Evolutionary conservation across 495 filamentous ascomycete genomes (phyloP).

Genomic region (Halenospora varia): DNA sequence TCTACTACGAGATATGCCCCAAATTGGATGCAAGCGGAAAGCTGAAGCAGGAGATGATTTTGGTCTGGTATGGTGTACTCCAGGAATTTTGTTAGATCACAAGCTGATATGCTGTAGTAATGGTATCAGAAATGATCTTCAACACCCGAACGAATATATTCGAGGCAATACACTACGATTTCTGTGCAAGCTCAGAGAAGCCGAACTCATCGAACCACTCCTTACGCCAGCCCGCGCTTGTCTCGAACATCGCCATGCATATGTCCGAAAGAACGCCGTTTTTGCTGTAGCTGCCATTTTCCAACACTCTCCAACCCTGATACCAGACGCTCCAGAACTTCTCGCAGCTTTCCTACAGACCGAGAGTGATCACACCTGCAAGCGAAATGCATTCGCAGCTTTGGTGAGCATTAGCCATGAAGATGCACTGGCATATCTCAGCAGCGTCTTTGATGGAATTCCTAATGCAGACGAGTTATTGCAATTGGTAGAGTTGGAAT

Average conservation of each 20-base stretch:
- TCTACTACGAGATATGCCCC: conserved; percentile 98
- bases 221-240: conserved; percentile 87
- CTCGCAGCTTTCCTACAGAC: conserved; percentile 84
- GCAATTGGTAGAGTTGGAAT: conserved; percentile 91
- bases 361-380: conserved; percentile 95
- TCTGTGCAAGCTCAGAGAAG: conserved; percentile 91
- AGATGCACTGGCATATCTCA: conserved; percentile 85
- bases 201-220: conserved; percentile 93
- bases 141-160: conserved; percentile 98
- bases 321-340: conserved; percentile 93
- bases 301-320: conserved; percentile 84
- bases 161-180: conserved; percentile 95
- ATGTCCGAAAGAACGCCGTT: conserved; percentile 96
- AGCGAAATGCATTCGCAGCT: conserved; percentile 95
- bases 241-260: conserved; percentile 92
- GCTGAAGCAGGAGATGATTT: conserved; percentile 98
- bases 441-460: conserved; percentile 88
- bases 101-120: conserved; percentile 54
- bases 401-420: conserved; percentile 88
- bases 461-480: conserved; percentile 91
- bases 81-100: neutral
- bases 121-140: conserved; percentile 94
- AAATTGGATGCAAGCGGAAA: conserved; percentile 90
- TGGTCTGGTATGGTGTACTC: conserved; percentile 75
- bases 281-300: conserved; percentile 92